These are phyloP conservation scores for Actinidia chinensis DNA, from an alignment of 179 eudicot species.

Conservation along the genomic window DNA sequence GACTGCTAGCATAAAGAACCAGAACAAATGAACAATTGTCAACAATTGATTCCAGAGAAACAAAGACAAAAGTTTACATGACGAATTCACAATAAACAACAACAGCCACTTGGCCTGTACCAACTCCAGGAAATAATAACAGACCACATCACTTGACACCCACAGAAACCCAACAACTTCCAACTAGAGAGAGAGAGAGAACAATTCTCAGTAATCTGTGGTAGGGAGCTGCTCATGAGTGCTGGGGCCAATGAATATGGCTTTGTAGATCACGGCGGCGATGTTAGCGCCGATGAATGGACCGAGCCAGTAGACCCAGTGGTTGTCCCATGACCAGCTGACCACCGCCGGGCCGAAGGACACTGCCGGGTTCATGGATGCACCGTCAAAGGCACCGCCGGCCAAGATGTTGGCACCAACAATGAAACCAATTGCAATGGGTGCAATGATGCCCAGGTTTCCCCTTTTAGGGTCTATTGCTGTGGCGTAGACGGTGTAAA, in stretches of 20 bases:
- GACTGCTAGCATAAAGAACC: neutral
- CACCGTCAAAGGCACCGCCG: conserved; percentile 69
- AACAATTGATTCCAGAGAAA: conserved; percentile 10
- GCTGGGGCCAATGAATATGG: conserved; percentile 41
- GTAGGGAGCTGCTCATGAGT: conserved; percentile 53
- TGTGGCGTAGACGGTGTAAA: conserved; percentile 64
- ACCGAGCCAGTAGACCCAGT: conserved; percentile 70
- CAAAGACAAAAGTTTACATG: conserved; percentile 12
- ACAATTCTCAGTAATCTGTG: conserved; percentile 23
- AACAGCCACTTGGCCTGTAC: neutral
- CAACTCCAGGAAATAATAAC: neutral
- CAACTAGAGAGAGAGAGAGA: neutral
- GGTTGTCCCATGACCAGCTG: conserved; percentile 66
- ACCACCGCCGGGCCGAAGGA: conserved; percentile 68
- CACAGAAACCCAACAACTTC: neutral
- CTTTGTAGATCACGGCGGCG: conserved; percentile 49
- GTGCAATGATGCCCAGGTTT: conserved; percentile 62
- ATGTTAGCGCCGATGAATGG: conserved; percentile 55
- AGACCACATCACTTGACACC: neutral
- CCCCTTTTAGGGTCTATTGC: conserved; percentile 68
- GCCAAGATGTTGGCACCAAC: conserved; percentile 67
- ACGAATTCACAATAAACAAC: conserved; percentile 2
- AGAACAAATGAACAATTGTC: neutral
- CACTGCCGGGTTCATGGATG: conserved; percentile 74
- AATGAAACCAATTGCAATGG: conserved; percentile 60